These are phyloP conservation scores for Talaromyces sp. DNA, from an alignment of 2,329 filamentous ascomycete species.

Conservation along the genomic window DNA sequence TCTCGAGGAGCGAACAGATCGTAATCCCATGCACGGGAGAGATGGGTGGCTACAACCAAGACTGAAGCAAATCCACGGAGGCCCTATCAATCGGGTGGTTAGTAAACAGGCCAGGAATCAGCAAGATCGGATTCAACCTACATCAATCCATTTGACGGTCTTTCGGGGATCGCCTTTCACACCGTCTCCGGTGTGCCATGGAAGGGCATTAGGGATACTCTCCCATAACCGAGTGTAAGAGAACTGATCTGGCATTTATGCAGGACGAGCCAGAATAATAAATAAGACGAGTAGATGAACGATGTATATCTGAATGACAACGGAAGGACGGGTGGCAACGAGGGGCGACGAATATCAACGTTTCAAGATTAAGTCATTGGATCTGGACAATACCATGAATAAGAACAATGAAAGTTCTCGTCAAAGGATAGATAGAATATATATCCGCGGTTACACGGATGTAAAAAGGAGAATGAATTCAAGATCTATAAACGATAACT, in stretches of 20 bases:
- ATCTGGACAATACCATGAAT: not conserved
- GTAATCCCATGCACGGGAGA: constrained; percentile 50
- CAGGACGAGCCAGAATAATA: not conserved
- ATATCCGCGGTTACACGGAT: not conserved
- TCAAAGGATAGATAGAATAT: not conserved
- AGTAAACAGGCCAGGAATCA: not conserved
- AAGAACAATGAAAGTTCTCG: not conserved
- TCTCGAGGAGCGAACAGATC: constrained; percentile 48
- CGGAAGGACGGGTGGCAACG: not conserved
- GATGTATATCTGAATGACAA: not conserved
- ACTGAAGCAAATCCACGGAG: constrained; percentile 51
- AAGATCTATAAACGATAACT: not conserved
- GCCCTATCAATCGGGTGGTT: constrained; percentile 32
- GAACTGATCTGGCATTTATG: constrained; percentile 11
- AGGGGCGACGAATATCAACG: not conserved
- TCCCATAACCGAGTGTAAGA: constrained; percentile 13
- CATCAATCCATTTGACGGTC: constrained; percentile 56
- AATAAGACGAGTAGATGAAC: not conserved
- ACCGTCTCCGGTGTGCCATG: constrained; percentile 21
- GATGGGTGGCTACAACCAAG: constrained; percentile 50
- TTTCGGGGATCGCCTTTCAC: constrained; percentile 31
- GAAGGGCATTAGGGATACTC: constrained; percentile 20
- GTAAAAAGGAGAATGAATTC: not conserved
- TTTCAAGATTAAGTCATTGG: constrained; percentile 9
- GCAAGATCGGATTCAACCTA: constrained; percentile 32